Base-by-base conservation (phyloP, 257 asterid species). In the Forsythia viridissima region DNA sequence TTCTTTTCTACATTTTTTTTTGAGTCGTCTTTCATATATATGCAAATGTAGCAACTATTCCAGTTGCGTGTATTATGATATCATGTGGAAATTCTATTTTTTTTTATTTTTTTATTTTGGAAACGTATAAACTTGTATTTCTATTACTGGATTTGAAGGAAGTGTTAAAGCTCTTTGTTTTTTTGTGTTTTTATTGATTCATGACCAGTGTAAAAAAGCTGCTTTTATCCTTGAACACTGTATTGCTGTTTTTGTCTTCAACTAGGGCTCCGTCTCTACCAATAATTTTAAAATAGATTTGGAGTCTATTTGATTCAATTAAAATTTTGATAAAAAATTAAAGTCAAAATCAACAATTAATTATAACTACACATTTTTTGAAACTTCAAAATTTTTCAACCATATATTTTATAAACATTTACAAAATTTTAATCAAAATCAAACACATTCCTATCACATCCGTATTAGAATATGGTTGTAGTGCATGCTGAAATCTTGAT, bases 41-140 rank as follows among this genome's bases (percentile, higher is more conserved):
- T 78, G 71, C 78, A 70, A 78, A 71, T 77, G 83, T 71, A 83
- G 90, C 97, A 92, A 90, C 87, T 74, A 75, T 82, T 84, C 89
- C 77, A 85, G 81, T 91, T 90, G 89, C 94, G 78, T 84, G 83
- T 84, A 82, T 72, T 72, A 30, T 30, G 82, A 63, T 80, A 69
- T 48, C 9, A 72, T 75, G 83, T 78, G 81, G 76, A 70, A 74
- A 48, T 42, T 73, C 65, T 55, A 46, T 16, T 52, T 55, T 43
- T 55, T 43, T 71, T n/a, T 16, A 6, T 42, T 15, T 76, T 70
- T 6, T 30, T 30, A 30, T 30, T 76, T 80, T 55, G 65, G 85
- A 77, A 74, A 68, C 57, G 68, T 77, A 72, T 72, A 70, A 74
- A 75, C 74, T 40, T 66, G 74, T 67, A 72, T 76, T 63, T 79